Percentiles rank a stretch among this genome's conserved stretches.
Evolutionary conservation across 2,329 filamentous ascomycete species (phyloP).

Genomic region (Scedosporium boydii): DNA sequence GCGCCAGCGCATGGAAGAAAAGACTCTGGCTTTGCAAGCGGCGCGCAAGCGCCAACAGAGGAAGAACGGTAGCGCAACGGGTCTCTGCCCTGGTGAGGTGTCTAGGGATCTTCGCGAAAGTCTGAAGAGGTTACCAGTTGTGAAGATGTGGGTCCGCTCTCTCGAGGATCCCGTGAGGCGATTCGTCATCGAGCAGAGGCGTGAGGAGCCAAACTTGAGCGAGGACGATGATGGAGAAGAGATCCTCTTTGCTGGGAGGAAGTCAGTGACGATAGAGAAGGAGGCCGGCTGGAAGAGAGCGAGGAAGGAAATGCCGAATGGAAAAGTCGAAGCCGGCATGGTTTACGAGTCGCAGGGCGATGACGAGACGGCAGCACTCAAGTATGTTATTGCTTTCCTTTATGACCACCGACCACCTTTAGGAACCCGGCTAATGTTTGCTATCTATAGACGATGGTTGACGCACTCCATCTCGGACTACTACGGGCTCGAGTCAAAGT

Average conservation of each 20-base stretch:
- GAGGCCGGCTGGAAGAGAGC: slow-evolving; percentile 36
- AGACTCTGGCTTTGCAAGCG: slow-evolving; percentile 27
- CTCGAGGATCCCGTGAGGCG: slow-evolving; percentile 75
- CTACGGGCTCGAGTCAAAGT: slow-evolving; percentile 80
- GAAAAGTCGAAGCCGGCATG: slow-evolving; percentile 53
- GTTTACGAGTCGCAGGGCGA: slow-evolving; percentile 73
- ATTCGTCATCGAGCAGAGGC: slow-evolving; percentile 53
- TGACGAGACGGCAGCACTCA: slow-evolving; percentile 71
- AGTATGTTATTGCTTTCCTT: slow-evolving; percentile 41
- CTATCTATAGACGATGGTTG: slow-evolving; percentile 65
- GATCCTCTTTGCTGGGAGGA: slow-evolving; percentile 77
- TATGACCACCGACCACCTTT: slow-evolving; percentile 2
- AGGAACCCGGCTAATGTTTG: slow-evolving; percentile 6
- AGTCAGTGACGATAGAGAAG: slow-evolving; percentile 37
- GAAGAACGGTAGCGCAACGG: slow-evolving; percentile 28
- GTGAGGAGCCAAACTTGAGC: slow-evolving; percentile 9
- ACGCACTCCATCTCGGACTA: slow-evolving; percentile 88
- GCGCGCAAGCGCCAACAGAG: slow-evolving; percentile 37
- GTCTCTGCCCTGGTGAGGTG: slow-evolving; percentile 46
- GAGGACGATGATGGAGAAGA: slow-evolving; percentile 51
- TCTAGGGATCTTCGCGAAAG: slow-evolving; percentile 72
- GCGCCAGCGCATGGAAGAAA: slow-evolving; percentile 40
- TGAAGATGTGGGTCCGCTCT: slow-evolving; percentile 70
- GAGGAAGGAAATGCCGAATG: slow-evolving; percentile 42
- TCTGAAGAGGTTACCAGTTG: slow-evolving; percentile 70